A percentile compares a stretch with the other conserved stretches of the same genome.
phyloP scores from a whole-genome alignment of 208 protist genomes.

The Naegleria lovaniensis region DNA sequence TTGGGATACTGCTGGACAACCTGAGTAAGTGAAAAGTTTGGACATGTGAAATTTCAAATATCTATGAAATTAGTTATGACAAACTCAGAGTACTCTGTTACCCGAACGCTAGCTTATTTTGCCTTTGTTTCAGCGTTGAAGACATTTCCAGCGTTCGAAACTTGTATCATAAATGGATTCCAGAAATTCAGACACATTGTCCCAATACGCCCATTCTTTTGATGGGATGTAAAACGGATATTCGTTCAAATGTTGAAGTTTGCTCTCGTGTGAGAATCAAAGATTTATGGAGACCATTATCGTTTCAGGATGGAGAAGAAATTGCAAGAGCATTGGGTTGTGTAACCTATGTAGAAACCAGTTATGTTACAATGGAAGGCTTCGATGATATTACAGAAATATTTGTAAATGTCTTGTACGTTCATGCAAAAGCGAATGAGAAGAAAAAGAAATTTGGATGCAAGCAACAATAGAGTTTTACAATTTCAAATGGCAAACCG shows the following conservation, averaged over 20 bases:
- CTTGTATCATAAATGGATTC: constrained; percentile 46
- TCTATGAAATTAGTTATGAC: no score
- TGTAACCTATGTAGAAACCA: not conserved
- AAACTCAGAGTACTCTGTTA: not conserved
- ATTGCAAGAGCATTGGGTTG: not conserved
- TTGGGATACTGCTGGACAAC: no score
- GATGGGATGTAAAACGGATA: constrained; percentile 77
- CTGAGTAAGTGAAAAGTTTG: no score
- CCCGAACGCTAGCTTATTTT: not conserved
- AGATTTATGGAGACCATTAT: not conserved
- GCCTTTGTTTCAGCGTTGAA: not conserved
- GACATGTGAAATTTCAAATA: no score
- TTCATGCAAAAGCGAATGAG: no score
- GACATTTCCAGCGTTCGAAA: constrained; percentile 40
- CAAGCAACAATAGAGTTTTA: no score
- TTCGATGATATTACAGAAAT: no score
- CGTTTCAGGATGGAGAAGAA: not conserved
- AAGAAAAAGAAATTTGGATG: no score
- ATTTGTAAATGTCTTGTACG: no score
- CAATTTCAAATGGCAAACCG: no score
- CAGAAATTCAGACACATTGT: constrained; percentile 64
- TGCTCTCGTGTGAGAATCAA: not conserved
- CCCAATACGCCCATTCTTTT: constrained; percentile 65
- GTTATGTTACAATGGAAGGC: no score
- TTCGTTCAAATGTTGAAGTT: no score